These are phyloP conservation scores for Ramaria sp. DNA, from an alignment of 768 basidiomycete species.

Conservation along the genomic window DNA sequence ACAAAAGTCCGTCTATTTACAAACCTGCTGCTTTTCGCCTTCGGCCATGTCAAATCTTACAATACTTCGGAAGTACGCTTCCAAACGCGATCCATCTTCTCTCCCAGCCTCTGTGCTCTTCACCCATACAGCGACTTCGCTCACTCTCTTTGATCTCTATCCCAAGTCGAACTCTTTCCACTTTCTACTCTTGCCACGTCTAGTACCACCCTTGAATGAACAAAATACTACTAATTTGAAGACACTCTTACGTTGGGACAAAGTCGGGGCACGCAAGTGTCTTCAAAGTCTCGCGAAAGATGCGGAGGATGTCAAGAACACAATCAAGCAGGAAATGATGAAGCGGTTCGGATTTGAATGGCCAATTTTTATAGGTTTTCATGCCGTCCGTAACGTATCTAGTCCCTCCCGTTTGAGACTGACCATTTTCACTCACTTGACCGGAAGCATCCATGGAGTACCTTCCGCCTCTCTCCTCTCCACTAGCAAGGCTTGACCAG, in stretches of 20 bases:
- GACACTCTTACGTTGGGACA: slow-evolving; percentile 43
- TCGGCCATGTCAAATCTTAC: slow-evolving; percentile 24
- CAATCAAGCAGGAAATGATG: slow-evolving; percentile 74
- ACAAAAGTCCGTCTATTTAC: too few relatives aligned
- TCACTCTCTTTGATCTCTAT: slow-evolving; percentile 66
- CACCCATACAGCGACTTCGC: slow-evolving; percentile 36
- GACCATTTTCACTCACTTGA: background rate
- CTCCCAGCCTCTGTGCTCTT: slow-evolving; percentile 56
- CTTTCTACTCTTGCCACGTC: slow-evolving; percentile 69
- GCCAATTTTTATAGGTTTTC: slow-evolving; percentile 75
- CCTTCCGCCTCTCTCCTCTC: slow-evolving; percentile 11
- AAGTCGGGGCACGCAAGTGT: slow-evolving; percentile 40
- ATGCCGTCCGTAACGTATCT: slow-evolving; percentile 38
- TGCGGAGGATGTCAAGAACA: slow-evolving; percentile 40
- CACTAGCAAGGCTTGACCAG: slow-evolving; percentile 5
- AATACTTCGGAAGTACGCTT: slow-evolving; percentile 53
- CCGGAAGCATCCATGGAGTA: slow-evolving; percentile 66
- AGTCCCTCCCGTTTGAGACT: background rate
- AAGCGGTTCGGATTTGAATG: slow-evolving; percentile 63
- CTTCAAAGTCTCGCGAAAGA: slow-evolving; percentile 43
- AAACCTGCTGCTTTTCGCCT: background rate
- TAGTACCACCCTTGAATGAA: slow-evolving; percentile 20
- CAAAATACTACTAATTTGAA: slow-evolving; percentile 42
- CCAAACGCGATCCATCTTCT: slow-evolving; percentile 24
- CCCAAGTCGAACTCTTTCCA: slow-evolving; percentile 77